phyloP scores from a whole-genome alignment of 169 alveolate genomes.

The Eimeria necatrix region DNA sequence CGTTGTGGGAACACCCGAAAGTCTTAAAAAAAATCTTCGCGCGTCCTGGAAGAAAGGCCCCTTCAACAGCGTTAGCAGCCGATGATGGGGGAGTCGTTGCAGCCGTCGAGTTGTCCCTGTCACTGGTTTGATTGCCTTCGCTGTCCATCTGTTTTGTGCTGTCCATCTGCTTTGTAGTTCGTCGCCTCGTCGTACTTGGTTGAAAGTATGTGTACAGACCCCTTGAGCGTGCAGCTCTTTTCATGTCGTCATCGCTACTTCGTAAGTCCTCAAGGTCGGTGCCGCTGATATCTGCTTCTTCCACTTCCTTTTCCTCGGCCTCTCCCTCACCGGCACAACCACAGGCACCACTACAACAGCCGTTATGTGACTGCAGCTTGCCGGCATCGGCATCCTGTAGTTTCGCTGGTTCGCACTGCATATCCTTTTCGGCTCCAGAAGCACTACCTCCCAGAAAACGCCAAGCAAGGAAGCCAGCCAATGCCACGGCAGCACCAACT shows the following conservation, averaged over 20 bases:
- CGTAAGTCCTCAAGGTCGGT: slow-evolving; percentile 67
- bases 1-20: slow-evolving; percentile 99
- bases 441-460: neutral
- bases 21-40: slow-evolving; percentile 94
- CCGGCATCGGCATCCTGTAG: neutral
- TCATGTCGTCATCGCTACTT: slow-evolving; percentile 52
- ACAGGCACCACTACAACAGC: slow-evolving; percentile 50
- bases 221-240: slow-evolving; percentile 26
- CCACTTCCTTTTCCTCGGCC: neutral
- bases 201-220: neutral
- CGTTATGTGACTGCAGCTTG: neutral
- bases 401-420: neutral
- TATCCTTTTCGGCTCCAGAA: neutral
- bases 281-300: slow-evolving; percentile 28
- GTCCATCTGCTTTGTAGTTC: neutral
- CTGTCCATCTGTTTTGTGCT: neutral
- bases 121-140: neutral
- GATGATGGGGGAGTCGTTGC: neutral
- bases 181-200: slow-evolving; percentile 51
- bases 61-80: slow-evolving; percentile 15
- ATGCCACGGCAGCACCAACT: neutral
- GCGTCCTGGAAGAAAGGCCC: slow-evolving; percentile 88
- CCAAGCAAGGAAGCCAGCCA: slow-evolving; percentile 12
- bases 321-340: slow-evolving; percentile 1
- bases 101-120: neutral